Evolutionary conservation across 768 basidiomycete species (phyloP).

Genomic region (Podaxis sp.): DNA sequence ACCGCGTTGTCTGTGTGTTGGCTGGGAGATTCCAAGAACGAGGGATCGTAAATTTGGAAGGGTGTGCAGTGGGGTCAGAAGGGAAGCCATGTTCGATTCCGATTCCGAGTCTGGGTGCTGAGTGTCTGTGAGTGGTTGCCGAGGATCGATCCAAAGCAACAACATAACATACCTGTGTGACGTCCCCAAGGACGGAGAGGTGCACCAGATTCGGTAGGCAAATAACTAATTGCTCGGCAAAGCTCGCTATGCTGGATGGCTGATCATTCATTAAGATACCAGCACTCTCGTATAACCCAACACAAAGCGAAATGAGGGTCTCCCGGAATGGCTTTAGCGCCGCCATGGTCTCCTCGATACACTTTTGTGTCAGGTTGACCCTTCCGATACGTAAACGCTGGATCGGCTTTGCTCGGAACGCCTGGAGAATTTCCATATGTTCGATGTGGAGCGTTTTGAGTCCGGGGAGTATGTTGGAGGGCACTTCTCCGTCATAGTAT

Average conservation of each 20-base stretch:
- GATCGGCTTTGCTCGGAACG: conserved; percentile 5
- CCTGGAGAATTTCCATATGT: not conserved
- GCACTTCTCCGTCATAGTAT: not conserved
- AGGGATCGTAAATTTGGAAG: not conserved
- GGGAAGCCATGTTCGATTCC: not conserved
- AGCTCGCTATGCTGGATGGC: not conserved
- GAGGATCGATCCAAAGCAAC: not conserved
- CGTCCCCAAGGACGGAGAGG: not conserved
- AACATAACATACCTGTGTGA: not conserved
- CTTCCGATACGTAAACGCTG: not conserved
- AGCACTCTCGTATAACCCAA: not conserved
- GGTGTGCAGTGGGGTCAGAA: not conserved
- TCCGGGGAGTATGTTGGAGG: not conserved
- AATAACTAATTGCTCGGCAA: not conserved
- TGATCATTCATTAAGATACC: not conserved
- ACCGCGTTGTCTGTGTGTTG: not conserved
- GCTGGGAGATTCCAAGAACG: not conserved
- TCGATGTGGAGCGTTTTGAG: conserved; percentile 1
- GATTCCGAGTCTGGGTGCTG: not conserved
- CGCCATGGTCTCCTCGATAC: not conserved
- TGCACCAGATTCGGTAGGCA: not conserved
- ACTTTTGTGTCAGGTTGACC: not conserved
- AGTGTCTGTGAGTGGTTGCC: not conserved
- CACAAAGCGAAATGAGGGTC: not conserved
- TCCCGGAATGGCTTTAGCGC: not conserved